Base-by-base conservation (phyloP, 2,329 filamentous ascomycete genomes). In the Aureobasidium sp. region DNA sequence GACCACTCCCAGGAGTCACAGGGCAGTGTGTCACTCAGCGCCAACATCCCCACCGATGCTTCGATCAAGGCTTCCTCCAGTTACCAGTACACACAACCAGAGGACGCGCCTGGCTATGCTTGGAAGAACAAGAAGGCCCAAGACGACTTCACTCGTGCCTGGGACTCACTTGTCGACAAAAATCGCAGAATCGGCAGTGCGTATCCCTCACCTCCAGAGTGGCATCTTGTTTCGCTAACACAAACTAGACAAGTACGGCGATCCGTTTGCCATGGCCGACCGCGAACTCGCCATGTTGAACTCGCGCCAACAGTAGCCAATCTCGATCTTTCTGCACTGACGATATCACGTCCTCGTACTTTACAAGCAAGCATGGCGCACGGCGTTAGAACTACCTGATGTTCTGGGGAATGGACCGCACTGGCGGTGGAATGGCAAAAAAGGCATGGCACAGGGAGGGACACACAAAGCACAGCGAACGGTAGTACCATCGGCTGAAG, bases 61-160 rank as follows among this genome's bases (percentile, higher is more conserved):
- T 44, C 62, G 14, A 57, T 66, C 24, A 68, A 69, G 48, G 56
- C 67, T 48, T 33, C 45, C 17, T 71, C 68, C 52, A 68, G 68
- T 31, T 75, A 70, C 61, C 68, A 66, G n/a, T 75, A 71, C 70
- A 66, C 58, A 31, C 69, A 68, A 66, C 67, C 67, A 62, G 74
- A 75, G 57, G 74, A 78, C 39, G 72, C 75, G 63, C 80, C 80
- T 8, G 79, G 81, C 2, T 78, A 77, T 49, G 73, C 73, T 9
- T 85, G 82, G 81, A 77, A 76, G 66, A 82, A 77, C 64, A 82
- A 81, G 70, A 84, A 83, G 67, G 79, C 81, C 5, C 70, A 78
- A 64, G 83, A 85, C 63, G 83, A 85, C 60, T 80, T 76, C 66
- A 73, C 78, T 47, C 74, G 80, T 29, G 79, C 78, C 19, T 75